Base-by-base conservation (phyloP, 139 green algal species). In the Coccomyxa sp. region DNA sequence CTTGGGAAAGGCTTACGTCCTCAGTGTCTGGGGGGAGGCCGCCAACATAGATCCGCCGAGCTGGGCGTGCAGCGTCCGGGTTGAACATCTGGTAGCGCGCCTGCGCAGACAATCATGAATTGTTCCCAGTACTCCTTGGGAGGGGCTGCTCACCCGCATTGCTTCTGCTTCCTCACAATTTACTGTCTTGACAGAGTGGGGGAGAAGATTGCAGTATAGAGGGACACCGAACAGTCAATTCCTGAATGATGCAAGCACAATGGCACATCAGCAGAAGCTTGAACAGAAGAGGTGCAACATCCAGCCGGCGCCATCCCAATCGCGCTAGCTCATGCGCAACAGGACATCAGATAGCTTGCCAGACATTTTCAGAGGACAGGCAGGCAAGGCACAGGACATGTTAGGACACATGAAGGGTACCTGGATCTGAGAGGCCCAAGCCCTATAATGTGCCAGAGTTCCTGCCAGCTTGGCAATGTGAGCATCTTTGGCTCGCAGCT, bases 31-130 rank as follows among this genome's bases (percentile, higher is more conserved):
- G n/a, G 8, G 88, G 88, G 55, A 95, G 74, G 76, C 90, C 89
- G 29, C 91, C 91, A 0, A 95, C 77, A 69, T 95, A 95, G 34
- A 95, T 81, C 27, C 91, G 82, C 36, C 88, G 88, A 31, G 91
- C 88, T 37, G 93, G 91, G 24, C 92, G 87, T 6, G 91, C 81
- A 6, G 89, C 81, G 38, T 93, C 84, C 5, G 91, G 89, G 80
- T 93, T 90, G 68, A 85, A 87, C 18, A 86, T 76, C 76, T 88
- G 76, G 64, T 88, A 89, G 0, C 84, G 82, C 6, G 80, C 80
- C 75, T 88, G 77, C 27, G 85, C 70, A 78, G 85, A 82, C 68
- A 73, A 38, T 12, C 44, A 58, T 58, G 12, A 16, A 12, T 58
- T 58, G 44, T 12, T 58, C 16, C 12, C 44, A 29, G 44, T 16